Evolutionary conservation across 768 basidiomycete genomes (phyloP).

Genomic region (Phaeolepiota aurea): DNA sequence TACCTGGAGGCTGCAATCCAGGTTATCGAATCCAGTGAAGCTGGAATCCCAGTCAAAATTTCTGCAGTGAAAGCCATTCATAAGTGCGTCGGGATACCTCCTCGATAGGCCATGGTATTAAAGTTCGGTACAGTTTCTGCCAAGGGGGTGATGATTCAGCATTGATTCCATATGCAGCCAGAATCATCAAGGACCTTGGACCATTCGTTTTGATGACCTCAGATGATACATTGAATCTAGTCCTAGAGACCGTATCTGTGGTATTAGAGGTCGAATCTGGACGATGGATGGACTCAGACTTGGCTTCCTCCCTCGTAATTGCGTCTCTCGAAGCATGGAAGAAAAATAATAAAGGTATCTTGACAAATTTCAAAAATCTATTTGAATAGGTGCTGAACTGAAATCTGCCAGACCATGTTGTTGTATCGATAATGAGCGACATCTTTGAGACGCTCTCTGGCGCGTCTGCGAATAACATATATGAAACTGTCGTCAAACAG

Average conservation of each 20-base stretch:
- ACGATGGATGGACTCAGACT: constrained; percentile 61
- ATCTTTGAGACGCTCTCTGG: constrained; percentile 65
- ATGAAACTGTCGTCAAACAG: constrained; percentile 63
- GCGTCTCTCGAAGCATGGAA: constrained; percentile 78
- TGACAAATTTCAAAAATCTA: neutral
- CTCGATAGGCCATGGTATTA: constrained; percentile 6
- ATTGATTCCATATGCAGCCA: constrained; percentile 54
- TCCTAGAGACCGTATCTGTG: constrained; percentile 79
- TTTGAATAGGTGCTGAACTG: constrained; percentile 4
- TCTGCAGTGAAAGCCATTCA: constrained; percentile 91
- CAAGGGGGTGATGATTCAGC: constrained; percentile 53
- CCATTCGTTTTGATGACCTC: constrained; percentile 76
- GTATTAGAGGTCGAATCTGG: constrained; percentile 68
- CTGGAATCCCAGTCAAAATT: constrained; percentile 83
- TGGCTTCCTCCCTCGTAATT: constrained; percentile 57
- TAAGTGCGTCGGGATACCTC: constrained; percentile 50
- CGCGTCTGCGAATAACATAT: constrained; percentile 50
- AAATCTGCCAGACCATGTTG: constrained; percentile 61
- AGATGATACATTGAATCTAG: constrained; percentile 83
- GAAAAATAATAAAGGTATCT: constrained; percentile 74
- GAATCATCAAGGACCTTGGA: constrained; percentile 73
- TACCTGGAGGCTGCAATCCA: constrained; percentile 85
- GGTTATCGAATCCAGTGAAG: constrained; percentile 67
- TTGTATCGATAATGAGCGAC: constrained; percentile 79
- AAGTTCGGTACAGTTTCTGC: constrained; percentile 48